Evolutionary conservation across 352 stramenopile species (phyloP), one percentile per base, ranked within the genome.

Genomic region (Globisporangium radiosum): DNA sequence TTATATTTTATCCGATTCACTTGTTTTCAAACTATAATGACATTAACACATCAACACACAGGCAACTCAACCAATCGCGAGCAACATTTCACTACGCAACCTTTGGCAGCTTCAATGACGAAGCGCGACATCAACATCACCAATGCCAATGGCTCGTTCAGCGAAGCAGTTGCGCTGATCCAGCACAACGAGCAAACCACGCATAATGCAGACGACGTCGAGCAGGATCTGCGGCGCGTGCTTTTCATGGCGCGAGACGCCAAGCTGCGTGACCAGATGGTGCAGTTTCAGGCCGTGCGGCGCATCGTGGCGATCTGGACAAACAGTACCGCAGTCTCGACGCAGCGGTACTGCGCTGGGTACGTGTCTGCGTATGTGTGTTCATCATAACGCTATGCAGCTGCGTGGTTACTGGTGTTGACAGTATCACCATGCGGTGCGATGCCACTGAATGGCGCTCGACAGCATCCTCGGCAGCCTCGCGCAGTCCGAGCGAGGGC

Each of bases 391-490:
- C 9, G 9, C n/a, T 13, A 38, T 14, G 25, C 5, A 52, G 11
- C 6, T 13, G 19, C 15, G n/a, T 9, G 10, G n/a, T 4, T 51
- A 5, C 6, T 37, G 50, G 10, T 61, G 14, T 3, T 49, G 57
- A 19, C 17, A 19, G 17, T 19, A 19, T 19, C 17, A 19, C 17
- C 17, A 19, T 19, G 17, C 17, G 17, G 17, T 19, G 17, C 17
- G 17, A 19, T 19, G 17, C 17, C 17, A 19, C 17, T 19, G 17
- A 19, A 19, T 19, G 17, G 17, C 17, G 17, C 17, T 19, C 9
- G 14, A 14, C 38, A 92, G 82, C 0, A 85, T 92, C 36, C 63
- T 92, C 0, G 72, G 78, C 15, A 89, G 87, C 58, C 45, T 92
- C 10, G 80, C 76, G 0, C 70, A 75, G 42, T 78, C 65, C 3